A percentile compares a stretch with the other conserved stretches of the same genome.
Conservation (phyloP, 345 rosid species). For the Brassica cretica region DNA sequence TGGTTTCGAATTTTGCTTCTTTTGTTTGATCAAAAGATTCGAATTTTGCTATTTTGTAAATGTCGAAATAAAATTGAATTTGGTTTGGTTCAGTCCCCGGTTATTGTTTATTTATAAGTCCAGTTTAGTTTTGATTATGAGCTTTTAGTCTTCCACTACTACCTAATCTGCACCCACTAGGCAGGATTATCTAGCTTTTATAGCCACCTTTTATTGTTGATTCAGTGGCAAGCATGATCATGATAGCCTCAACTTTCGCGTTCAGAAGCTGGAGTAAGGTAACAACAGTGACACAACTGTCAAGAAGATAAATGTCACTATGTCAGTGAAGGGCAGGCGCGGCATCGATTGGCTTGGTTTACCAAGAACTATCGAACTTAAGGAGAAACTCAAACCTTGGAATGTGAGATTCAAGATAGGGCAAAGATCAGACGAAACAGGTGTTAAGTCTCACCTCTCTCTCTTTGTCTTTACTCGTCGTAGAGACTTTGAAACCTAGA, state of each 20-base stretch:
- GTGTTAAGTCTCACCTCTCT: background rate
- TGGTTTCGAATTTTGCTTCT: background rate
- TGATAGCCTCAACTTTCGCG: constrained; percentile 30
- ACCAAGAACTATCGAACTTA: constrained; percentile 19
- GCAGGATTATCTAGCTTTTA: constrained; percentile 33
- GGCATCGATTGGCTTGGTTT: constrained; percentile 34
- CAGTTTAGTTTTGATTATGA: background rate
- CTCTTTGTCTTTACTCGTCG: background rate
- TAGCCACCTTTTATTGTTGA: too few species aligned
- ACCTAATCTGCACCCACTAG: constrained; percentile 73
- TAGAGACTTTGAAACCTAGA: background rate
- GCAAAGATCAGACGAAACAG: constrained; percentile 1
- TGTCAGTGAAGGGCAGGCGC: constrained; percentile 24
- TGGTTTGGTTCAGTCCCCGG: background rate
- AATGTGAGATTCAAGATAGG: constrained; percentile 22
- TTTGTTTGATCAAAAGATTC: too few species aligned
- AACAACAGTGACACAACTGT: constrained; percentile 39
- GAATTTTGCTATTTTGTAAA: background rate
- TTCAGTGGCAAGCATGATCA: constrained; percentile 15
- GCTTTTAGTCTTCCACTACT: constrained; percentile 56
- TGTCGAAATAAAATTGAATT: background rate
- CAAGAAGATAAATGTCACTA: constrained; percentile 31
- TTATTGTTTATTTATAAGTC: background rate
- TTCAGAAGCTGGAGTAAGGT: constrained; percentile 43
- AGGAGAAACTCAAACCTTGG: constrained; percentile 21